Percentiles rank a stretch among this genome's conserved stretches.
Evolutionary conservation across 164 flowering plant genomes (phyloP).

Genomic region (Warburgia ugandensis): DNA sequence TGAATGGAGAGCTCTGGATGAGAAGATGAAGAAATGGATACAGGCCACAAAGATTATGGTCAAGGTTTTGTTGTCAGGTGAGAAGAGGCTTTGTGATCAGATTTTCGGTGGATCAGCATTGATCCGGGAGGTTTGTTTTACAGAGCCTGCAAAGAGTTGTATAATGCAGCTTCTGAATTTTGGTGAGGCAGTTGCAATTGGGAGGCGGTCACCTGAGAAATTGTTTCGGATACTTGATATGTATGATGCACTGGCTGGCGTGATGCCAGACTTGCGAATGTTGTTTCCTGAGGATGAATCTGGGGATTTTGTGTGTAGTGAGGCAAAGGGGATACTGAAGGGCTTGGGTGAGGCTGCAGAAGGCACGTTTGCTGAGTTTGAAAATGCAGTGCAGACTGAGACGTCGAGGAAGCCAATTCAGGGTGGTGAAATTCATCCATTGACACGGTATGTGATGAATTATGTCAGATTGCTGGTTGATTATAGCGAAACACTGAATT

Average conservation of each 20-base stretch:
- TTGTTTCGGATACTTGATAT: conserved; percentile 67
- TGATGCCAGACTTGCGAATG: conserved; percentile 35
- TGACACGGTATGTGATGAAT: conserved; percentile 84
- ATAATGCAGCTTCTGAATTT: conserved; percentile 70
- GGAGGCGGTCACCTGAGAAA: conserved; percentile 53
- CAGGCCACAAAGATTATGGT: conserved; percentile 61
- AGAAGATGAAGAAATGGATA: conserved; percentile 91
- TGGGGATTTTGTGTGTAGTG: conserved; percentile 39
- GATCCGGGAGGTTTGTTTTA: conserved; percentile 51
- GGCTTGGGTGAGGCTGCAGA: conserved; percentile 57
- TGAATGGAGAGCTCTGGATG: conserved; percentile 72
- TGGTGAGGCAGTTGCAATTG: conserved; percentile 73
- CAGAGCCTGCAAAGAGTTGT: conserved; percentile 63
- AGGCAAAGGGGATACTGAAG: conserved; percentile 48
- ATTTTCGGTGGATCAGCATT: conserved; percentile 44
- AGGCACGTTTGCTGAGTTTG: conserved; percentile 74
- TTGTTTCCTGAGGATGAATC: conserved; percentile 38
- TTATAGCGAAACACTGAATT: conserved; percentile 55
- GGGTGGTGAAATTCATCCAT: conserved; percentile 66
- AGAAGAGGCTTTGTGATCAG: conserved; percentile 64
- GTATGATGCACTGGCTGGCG: conserved; percentile 57
- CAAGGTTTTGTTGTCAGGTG: conserved; percentile 49
- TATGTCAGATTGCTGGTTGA: conserved; percentile 66
- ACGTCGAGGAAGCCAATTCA: conserved; percentile 49
- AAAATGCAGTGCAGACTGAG: conserved; percentile 58